A percentile compares a stretch with the other conserved stretches of the same genome.
Evolutionary conservation across 2,329 filamentous ascomycete species (phyloP).

Genomic region (Neonectria coccinea): DNA sequence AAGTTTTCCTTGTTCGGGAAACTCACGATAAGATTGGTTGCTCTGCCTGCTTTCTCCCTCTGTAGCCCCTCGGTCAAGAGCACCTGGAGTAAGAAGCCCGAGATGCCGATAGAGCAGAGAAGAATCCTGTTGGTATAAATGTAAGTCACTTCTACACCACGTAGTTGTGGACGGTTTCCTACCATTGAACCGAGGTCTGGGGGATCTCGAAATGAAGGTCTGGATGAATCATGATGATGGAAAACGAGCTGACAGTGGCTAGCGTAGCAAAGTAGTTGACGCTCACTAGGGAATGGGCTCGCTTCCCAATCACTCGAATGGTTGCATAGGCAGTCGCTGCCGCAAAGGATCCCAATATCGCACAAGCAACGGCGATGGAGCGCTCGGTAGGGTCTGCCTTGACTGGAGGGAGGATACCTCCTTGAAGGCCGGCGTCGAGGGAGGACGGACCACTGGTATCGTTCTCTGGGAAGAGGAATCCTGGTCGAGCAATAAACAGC

Average conservation of each 20-base stretch:
- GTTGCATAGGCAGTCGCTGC: slow-evolving; percentile 77
- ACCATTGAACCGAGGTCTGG: slow-evolving; percentile 43
- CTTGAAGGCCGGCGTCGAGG: slow-evolving; percentile 20
- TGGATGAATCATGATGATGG: slow-evolving; percentile 65
- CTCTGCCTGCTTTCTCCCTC: slow-evolving; percentile 67
- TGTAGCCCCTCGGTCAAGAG: slow-evolving; percentile 79
- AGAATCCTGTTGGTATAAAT: slow-evolving; percentile 58
- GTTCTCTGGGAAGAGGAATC: slow-evolving; percentile 62
- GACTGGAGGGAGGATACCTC: slow-evolving; percentile 46
- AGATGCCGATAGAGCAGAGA: slow-evolving; percentile 71
- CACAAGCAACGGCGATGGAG: slow-evolving; percentile 72
- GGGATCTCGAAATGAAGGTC: slow-evolving; percentile 55
- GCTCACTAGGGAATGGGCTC: slow-evolving; percentile 79
- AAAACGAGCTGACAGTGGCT: slow-evolving; percentile 73
- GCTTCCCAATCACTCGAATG: slow-evolving; percentile 79
- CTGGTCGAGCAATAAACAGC: slow-evolving; percentile 78
- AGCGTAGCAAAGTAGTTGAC: slow-evolving; percentile 82
- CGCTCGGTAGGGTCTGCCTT: slow-evolving; percentile 68
- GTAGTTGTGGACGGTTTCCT: not conserved
- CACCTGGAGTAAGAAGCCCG: slow-evolving; percentile 84
- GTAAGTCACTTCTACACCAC: not conserved
- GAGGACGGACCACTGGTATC: slow-evolving; percentile 17
- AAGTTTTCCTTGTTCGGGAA: rapidly evolving
- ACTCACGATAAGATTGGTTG: slow-evolving; percentile 49
- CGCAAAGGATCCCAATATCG: slow-evolving; percentile 76